Evolutionary conservation across 306 rosid species (phyloP), one percentile per base, ranked within the genome.

Genomic region (Prunus dulcis): DNA sequence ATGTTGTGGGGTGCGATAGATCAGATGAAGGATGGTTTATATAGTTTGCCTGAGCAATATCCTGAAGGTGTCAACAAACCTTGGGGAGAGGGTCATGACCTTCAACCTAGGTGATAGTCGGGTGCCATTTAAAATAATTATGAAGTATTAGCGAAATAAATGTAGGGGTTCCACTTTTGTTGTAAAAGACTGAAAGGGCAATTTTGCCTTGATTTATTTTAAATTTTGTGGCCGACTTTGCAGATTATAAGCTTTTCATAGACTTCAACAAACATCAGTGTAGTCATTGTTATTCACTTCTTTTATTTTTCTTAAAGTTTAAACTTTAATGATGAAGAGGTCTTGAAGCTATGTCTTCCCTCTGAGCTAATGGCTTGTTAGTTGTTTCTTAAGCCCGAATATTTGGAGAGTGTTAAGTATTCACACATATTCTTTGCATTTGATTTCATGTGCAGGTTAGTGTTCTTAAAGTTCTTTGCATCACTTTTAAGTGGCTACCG

Each of bases 41-140:
- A 19, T 76, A 70, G 83, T 85, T 51, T 82, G 67, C 78, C 88
- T 46, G 93, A 89, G 79, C 86, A 88, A 69, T 82, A 57, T 78
- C 81, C 86, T 75, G 88, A 86, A 85, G 71, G 70, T 79, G 80
- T 83, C 80, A 80, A 85, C 75, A 92, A 88, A 83, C 93, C 86
- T 69, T 95, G 99, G 99, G 97, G 99, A 87, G 97, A 88, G 84
- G 92, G 84, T 80, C 97, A 92, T 9, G 93, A 95, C 81, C 88
- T 95, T 82, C 97, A 91, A 81, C 90, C 91, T 82, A 91, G 99
- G 99, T 95, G 86, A 84, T 84, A 76, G 74, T 79, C 78, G 69
- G 81, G 74, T 63, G 70, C 75, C 80, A 76, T 32, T 32, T 41
- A 64, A 82, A 77, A 30, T 30, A 30, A 30, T 30, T 30, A 30